Evolutionary conservation across 208 protist species (phyloP), one percentile per base, ranked within the genome.

Genomic region (Porcisia deanei): DNA sequence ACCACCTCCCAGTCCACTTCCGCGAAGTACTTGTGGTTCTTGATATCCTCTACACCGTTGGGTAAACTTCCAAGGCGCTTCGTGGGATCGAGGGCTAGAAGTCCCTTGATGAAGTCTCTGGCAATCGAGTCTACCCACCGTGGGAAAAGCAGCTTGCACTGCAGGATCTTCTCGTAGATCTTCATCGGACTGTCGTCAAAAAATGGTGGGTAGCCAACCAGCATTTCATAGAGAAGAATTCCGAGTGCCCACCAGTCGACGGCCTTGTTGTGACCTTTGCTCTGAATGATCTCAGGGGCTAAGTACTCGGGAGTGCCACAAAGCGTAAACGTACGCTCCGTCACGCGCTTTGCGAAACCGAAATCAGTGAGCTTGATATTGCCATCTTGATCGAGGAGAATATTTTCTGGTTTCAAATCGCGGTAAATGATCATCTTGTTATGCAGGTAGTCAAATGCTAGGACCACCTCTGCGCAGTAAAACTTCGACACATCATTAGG

Each of bases 21-120:
- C 55, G 75, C 84, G 84, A 99, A 99, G 88, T 98, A 99, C 69
- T 96, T 95, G 88, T 99, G 98, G 66, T 89, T 80, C 85, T 98
- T 99, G 71, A 99, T 93, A 79, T 99, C 98, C 52, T 94, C 75
- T 10, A 90, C 92, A 3, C 98, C 98, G 53, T 83, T 83, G 67
- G 97, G 91, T 41, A 98, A 79, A 34, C 72, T 93, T 61, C 98
- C 98, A n/a, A 97, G 85, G 9, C 95, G 90, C 76, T 96, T 97
- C 43, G 84, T 91, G 43, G 84, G 89, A 75, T 98, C 94, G 64
- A 95, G 76, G 18, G 85, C 80, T 20, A 98, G 83, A 43, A 98
- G 83, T 54, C 83, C 85, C 60, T 87, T 88, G 71, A 98, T 92
- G 52, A 98, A 81, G 65, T 97, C 93, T 52, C 91, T 92, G 53